phyloP scores from a whole-genome alignment of 2,329 filamentous ascomycete species.

The Pseudogymnoascus sp. region DNA sequence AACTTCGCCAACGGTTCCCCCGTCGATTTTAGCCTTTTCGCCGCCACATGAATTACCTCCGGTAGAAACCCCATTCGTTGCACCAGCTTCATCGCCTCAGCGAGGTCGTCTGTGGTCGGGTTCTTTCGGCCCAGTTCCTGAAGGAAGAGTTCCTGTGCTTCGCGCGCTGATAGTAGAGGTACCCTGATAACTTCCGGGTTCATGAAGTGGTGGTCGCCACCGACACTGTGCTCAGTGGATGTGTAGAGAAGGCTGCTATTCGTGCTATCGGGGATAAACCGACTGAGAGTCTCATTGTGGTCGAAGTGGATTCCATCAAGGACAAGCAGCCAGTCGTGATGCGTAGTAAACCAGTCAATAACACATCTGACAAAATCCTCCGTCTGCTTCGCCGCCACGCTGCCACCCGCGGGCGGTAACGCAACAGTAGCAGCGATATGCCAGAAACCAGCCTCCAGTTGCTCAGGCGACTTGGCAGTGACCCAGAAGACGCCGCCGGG shows the following conservation, averaged over 20 bases:
- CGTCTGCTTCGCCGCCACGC: slow-evolving; percentile 30
- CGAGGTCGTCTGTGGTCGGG: slow-evolving; percentile 45
- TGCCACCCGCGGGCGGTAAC: slow-evolving; percentile 29
- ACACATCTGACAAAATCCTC: slow-evolving; percentile 46
- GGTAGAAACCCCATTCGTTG: slow-evolving; percentile 55
- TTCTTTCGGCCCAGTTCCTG: slow-evolving; percentile 51
- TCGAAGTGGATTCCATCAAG: slow-evolving; percentile 59
- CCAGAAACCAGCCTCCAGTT: slow-evolving; percentile 54
- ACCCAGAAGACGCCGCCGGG: slow-evolving; percentile 64
- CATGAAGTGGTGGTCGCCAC: slow-evolving; percentile 48
- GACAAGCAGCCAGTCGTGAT: slow-evolving; percentile 57
- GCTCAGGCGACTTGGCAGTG: slow-evolving; percentile 49
- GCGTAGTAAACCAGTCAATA: slow-evolving; percentile 50
- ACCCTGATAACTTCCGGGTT: slow-evolving; percentile 50
- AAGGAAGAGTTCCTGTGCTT: slow-evolving; percentile 53
- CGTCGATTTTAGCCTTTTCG: slow-evolving; percentile 51
- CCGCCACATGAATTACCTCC: slow-evolving; percentile 58
- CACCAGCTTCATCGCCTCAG: slow-evolving; percentile 52
- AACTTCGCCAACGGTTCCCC: slow-evolving; percentile 54
- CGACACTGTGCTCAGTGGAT: slow-evolving; percentile 50
- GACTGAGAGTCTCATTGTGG: slow-evolving; percentile 42
- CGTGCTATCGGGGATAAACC: slow-evolving; percentile 55
- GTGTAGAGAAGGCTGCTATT: slow-evolving; percentile 61
- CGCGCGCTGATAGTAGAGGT: slow-evolving; percentile 42
- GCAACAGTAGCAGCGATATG: slow-evolving; percentile 53